These are phyloP conservation scores for Passalora sequoiae DNA, from an alignment of 2,329 filamentous ascomycete species.

Conservation along the genomic window DNA sequence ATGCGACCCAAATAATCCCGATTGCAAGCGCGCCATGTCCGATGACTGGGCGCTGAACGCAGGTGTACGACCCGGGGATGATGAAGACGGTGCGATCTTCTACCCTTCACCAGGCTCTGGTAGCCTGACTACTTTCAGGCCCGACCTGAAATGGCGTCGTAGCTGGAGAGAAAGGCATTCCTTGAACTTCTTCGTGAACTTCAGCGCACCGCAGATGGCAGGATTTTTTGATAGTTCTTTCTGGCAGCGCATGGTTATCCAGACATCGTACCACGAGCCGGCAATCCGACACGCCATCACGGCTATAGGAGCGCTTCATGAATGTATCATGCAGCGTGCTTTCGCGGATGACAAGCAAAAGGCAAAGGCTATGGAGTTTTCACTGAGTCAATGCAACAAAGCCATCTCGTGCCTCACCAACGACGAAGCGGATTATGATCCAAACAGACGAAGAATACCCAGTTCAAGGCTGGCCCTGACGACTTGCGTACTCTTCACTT, in stretches of 20 bases:
- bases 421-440: conserved; percentile 17
- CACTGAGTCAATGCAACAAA: conserved; percentile 31
- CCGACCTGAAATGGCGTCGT: conserved; percentile 29
- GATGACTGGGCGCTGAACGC: conserved; percentile 30
- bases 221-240: conserved; percentile 33
- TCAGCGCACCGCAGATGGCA: conserved; percentile 37
- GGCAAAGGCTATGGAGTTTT: conserved; percentile 31
- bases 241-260: conserved; percentile 33
- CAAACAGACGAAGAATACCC: conserved; percentile 17
- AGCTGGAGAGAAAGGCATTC: conserved; percentile 32
- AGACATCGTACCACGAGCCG: conserved; percentile 31
- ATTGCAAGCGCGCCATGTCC: conserved; percentile 26
- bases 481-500: conserved; percentile 33
- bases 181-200: conserved; percentile 33
- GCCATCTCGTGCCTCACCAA: conserved; percentile 30
- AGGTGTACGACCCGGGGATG: conserved; percentile 13
- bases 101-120: conserved; percentile 11
- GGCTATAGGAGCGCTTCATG: conserved; percentile 32
- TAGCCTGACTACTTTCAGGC: conserved; percentile 21
- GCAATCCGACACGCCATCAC: conserved; percentile 33
- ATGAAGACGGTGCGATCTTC: conserved; percentile 13
- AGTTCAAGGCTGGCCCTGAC: conserved; percentile 28
- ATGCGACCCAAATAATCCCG: conserved; percentile 28
- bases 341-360: conserved; percentile 30
- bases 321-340: conserved; percentile 31